Evolutionary conservation across 805 yeast genomes (phyloP).

Genomic region (Suhomyces prunicola): DNA sequence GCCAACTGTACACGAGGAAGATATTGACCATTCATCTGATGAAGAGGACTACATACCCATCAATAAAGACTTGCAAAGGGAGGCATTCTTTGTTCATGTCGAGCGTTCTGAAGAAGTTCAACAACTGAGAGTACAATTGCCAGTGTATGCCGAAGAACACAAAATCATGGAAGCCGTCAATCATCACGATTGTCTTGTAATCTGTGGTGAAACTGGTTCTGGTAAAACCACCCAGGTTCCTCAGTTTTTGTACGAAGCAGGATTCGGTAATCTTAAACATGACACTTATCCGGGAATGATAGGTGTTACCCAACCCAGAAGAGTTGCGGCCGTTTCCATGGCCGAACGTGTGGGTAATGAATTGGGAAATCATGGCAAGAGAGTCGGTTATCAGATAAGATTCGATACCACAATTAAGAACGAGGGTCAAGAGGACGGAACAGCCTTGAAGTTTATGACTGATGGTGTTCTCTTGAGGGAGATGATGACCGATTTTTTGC

Average conservation of each 20-base stretch:
- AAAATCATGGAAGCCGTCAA: conserved; percentile 92
- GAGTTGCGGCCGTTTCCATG: conserved; percentile 94
- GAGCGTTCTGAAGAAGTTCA: conserved; percentile 67
- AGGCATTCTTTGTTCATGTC: conserved; percentile 67
- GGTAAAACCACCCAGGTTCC: conserved; percentile 99
- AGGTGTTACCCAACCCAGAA: conserved; percentile 93
- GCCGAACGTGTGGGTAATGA: conserved; percentile 76
- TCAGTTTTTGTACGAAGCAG: conserved; percentile 89
- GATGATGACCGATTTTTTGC: conserved; percentile 81
- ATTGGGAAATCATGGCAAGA: conserved; percentile 64
- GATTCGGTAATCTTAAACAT: conserved; percentile 71
- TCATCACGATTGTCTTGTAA: conserved; percentile 83
- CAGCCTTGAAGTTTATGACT: conserved; percentile 85
- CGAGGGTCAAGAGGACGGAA: conserved; percentile 44
- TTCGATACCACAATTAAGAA: conserved; percentile 67
- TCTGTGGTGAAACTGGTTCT: conserved; percentile 98
- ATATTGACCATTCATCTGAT: conserved; percentile 64
- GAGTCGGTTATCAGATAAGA: conserved; percentile 79
- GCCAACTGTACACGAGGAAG: conserved; percentile 64
- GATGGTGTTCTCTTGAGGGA: conserved; percentile 93
- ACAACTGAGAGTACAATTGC: conserved; percentile 63
- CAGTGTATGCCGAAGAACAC: conserved; percentile 90
- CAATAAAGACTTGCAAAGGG: conserved; percentile 50
- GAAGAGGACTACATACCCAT: conserved; percentile 60
- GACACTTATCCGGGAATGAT: conserved; percentile 76